Evolutionary conservation across 2,329 filamentous ascomycete species (phyloP).

Genomic region (Pseudophaeomoniella oleicola): DNA sequence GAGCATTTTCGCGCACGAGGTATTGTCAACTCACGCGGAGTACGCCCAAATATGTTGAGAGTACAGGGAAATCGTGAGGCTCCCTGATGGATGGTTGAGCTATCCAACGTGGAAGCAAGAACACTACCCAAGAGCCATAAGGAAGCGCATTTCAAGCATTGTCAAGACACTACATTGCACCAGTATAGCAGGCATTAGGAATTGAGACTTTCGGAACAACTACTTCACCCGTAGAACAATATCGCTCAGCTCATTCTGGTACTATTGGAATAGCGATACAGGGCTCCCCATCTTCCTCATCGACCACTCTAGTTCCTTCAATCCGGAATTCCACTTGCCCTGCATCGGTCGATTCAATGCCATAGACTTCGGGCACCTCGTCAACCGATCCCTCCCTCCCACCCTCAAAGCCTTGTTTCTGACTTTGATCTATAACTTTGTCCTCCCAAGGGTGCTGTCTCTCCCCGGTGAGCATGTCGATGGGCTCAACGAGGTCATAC

Average conservation of each 20-base stretch:
- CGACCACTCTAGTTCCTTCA: neutral
- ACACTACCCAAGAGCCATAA: no score
- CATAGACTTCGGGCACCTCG: constrained; percentile 1
- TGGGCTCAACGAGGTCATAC: neutral
- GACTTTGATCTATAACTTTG: neutral
- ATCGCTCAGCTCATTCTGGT: no score
- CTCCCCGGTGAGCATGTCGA: no score
- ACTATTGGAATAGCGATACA: constrained; percentile 1
- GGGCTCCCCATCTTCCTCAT: constrained; percentile 2
- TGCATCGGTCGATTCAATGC: neutral
- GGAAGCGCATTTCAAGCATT: no score
- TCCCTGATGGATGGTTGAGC: no score
- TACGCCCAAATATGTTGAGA: neutral
- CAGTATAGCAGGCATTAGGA: no score
- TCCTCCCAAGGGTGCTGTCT: no score
- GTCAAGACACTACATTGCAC: no score
- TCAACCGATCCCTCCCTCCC: neutral
- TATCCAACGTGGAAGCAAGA: no score
- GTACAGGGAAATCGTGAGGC: neutral
- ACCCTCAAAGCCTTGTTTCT: neutral
- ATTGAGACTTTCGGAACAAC: no score
- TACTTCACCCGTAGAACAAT: no score
- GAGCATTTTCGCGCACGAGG: neutral
- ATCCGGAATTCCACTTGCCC: constrained; percentile 2
- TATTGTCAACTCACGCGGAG: neutral